Evolutionary conservation across 345 rosid genomes (phyloP).

Genomic region (Hevea brasiliensis): DNA sequence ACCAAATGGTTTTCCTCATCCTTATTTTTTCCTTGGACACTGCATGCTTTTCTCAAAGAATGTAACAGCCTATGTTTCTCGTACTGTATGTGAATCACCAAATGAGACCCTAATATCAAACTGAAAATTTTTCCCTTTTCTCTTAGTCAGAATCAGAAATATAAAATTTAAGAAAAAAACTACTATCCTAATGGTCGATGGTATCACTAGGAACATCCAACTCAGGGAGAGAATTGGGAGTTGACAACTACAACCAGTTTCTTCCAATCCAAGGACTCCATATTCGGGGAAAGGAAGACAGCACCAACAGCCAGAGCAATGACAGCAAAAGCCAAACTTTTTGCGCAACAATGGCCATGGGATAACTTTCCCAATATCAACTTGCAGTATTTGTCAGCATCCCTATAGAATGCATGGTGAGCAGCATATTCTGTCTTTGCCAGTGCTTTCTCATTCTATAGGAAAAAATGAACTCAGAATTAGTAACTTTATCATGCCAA

Average conservation of each 20-base stretch:
- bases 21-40: background rate
- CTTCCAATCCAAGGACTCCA: conserved; percentile 41
- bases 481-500: background rate
- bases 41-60: conserved; percentile 3
- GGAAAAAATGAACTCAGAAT: conserved; percentile 8
- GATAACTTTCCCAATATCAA: conserved; percentile 45
- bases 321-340: conserved; percentile 41
- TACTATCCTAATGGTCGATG: conserved; percentile 15
- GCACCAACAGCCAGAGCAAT: conserved; percentile 53
- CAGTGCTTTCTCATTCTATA: conserved; percentile 61
- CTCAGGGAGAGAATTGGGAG: conserved; percentile 26
- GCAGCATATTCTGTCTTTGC: conserved; percentile 35
- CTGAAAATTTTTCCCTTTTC: conserved; percentile 12
- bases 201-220: background rate
- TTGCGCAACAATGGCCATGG: conserved; percentile 48
- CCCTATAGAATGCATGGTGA: conserved; percentile 35
- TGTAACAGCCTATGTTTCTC: conserved; percentile 24
- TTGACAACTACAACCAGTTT: conserved; percentile 32
- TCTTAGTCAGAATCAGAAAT: conserved; percentile 19
- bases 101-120: conserved; percentile 14
- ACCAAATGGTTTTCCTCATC: background rate
- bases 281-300: conserved; percentile 34
- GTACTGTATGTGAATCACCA: conserved; percentile 11
- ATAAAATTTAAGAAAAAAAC: conserved; percentile 20
- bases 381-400: conserved; percentile 62